phyloP scores from a whole-genome alignment of 2,329 filamentous ascomycete genomes.

The Myriangium duriaei region DNA sequence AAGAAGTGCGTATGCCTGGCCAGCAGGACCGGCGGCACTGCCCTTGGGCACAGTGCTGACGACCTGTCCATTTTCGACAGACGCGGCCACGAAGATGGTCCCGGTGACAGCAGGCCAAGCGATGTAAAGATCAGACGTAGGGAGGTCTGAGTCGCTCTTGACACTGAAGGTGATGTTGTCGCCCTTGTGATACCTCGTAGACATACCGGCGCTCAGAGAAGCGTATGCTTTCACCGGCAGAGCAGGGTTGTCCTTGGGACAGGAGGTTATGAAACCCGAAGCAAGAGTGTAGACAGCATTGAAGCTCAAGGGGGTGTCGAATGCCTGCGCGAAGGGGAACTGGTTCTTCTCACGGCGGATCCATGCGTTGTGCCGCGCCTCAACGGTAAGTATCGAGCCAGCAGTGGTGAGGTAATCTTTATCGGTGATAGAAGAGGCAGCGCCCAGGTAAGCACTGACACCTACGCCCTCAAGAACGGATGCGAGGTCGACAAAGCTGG shows the following conservation, averaged over 20 bases:
- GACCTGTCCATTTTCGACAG: slow-evolving; percentile 10
- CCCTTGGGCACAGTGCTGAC: slow-evolving; percentile 10
- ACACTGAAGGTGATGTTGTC: slow-evolving; percentile 15
- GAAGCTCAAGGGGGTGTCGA: slow-evolving; percentile 46
- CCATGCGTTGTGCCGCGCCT: slow-evolving; percentile 52
- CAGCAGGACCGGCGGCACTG: slow-evolving; percentile 13
- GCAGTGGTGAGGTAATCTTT: slow-evolving; percentile 48
- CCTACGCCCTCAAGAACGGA: slow-evolving; percentile 46
- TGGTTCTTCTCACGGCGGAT: slow-evolving; percentile 38
- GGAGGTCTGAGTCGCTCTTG: slow-evolving; percentile 14
- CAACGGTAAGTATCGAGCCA: slow-evolving; percentile 51
- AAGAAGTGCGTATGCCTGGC: slow-evolving; percentile 19
- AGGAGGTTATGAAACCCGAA: slow-evolving; percentile 46
- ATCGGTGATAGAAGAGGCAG: slow-evolving; percentile 45
- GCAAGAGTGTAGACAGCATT: slow-evolving; percentile 54
- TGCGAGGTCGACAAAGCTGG: slow-evolving; percentile 40
- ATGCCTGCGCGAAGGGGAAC: slow-evolving; percentile 45
- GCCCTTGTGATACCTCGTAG: slow-evolving; percentile 8
- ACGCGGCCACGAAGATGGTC: slow-evolving; percentile 13
- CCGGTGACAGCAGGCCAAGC: slow-evolving; percentile 16
- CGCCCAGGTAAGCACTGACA: slow-evolving; percentile 49
- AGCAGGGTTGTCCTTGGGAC: slow-evolving; percentile 41
- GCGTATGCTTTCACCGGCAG: slow-evolving; percentile 44
- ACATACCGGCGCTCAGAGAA: slow-evolving; percentile 12
- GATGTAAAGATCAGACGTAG: slow-evolving; percentile 17